Evolutionary conservation across 176 grass and related monocot genomes (phyloP).

Genomic region (Ensete glaucum): DNA sequence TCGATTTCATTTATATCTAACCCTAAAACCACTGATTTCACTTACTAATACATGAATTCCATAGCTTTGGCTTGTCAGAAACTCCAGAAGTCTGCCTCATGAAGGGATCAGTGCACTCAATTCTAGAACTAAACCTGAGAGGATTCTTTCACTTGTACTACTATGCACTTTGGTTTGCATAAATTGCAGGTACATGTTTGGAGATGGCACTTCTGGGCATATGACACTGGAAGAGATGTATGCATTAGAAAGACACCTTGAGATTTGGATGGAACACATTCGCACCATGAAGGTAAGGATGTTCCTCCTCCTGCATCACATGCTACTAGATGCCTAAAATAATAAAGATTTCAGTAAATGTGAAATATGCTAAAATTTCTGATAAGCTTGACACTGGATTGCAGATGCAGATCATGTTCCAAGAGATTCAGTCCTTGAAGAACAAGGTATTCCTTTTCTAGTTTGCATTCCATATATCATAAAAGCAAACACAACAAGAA

Average conservation of each 20-base stretch:
- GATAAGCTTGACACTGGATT: neutral
- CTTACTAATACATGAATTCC: too few relatives aligned
- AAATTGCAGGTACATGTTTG: conserved; percentile 46
- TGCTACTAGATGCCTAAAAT: neutral
- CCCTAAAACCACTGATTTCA: too few relatives aligned
- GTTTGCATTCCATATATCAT: neutral
- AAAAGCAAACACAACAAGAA: neutral
- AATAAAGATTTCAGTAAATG: neutral
- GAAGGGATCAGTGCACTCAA: too few relatives aligned
- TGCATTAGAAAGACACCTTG: conserved; percentile 64
- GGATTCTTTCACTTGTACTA: neutral
- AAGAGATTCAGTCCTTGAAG: conserved; percentile 61
- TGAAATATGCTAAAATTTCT: too few relatives aligned
- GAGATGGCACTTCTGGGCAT: conserved; percentile 23
- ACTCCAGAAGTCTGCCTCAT: too few relatives aligned
- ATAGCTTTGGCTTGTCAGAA: too few relatives aligned
- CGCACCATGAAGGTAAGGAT: conserved; percentile 42
- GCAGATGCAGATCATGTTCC: conserved; percentile 74
- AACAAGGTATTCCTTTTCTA: conserved; percentile 40
- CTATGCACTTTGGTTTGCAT: too few relatives aligned
- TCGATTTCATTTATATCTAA: too few relatives aligned
- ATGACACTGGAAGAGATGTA: conserved; percentile 70
- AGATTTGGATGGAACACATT: conserved; percentile 52
- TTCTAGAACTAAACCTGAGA: neutral
- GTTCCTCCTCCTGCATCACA: neutral